phyloP scores from a whole-genome alignment of 352 stramenopile species.

The Aphanomyces euteiches region DNA sequence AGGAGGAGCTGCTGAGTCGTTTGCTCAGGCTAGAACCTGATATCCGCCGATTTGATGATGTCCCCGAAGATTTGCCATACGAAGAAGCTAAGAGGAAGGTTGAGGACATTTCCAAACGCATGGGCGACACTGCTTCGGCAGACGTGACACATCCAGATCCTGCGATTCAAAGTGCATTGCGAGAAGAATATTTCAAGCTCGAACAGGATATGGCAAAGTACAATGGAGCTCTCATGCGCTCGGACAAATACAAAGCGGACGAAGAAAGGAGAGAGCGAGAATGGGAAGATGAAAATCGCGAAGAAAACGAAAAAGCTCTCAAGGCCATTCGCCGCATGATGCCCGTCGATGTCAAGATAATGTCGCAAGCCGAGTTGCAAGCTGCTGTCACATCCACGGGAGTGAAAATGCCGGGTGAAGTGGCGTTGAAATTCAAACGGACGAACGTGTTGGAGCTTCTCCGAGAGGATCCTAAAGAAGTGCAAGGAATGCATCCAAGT shows the following conservation, averaged over 20 bases:
- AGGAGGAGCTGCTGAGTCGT: slow-evolving; percentile 72
- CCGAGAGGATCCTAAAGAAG: slow-evolving; percentile 79
- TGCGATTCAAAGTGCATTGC: slow-evolving; percentile 73
- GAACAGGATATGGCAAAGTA: slow-evolving; percentile 94
- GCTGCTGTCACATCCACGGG: slow-evolving; percentile 63
- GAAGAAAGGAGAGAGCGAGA: slow-evolving; percentile 85
- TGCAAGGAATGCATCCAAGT: slow-evolving; percentile 85
- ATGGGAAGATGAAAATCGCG: slow-evolving; percentile 89
- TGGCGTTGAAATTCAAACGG: slow-evolving; percentile 90
- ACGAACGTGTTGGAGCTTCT: slow-evolving; percentile 89
- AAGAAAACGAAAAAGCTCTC: slow-evolving; percentile 81
- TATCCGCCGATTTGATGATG: slow-evolving; percentile 75
- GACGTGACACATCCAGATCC: slow-evolving; percentile 84
- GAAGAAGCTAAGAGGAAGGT: slow-evolving; percentile 89
- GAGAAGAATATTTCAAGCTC: slow-evolving; percentile 90
- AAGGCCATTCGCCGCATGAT: slow-evolving; percentile 89
- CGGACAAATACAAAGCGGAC: slow-evolving; percentile 89
- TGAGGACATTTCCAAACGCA: slow-evolving; percentile 84
- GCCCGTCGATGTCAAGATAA: slow-evolving; percentile 87
- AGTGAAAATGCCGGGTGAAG: slow-evolving; percentile 64
- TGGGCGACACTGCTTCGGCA: slow-evolving; percentile 89
- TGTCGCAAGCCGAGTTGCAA: slow-evolving; percentile 67
- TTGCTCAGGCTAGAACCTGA: slow-evolving; percentile 81
- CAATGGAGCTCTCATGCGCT: slow-evolving; percentile 87
- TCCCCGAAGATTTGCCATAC: slow-evolving; percentile 90